These are phyloP conservation scores for Chamaecrista fasciculata DNA, from an alignment of 306 rosid genomes.

Conservation along the genomic window DNA sequence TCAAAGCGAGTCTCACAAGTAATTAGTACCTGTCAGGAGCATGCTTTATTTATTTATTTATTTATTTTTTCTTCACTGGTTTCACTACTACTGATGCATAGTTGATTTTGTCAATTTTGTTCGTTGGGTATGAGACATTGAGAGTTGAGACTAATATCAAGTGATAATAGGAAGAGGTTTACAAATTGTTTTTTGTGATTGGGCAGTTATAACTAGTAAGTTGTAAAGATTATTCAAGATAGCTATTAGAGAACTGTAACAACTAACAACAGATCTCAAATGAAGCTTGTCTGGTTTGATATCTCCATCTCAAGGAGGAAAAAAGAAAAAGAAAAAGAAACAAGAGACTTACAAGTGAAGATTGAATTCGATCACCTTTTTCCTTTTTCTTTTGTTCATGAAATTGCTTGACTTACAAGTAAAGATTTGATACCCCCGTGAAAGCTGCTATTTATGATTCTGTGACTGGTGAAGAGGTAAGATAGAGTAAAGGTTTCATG, in stretches of 20 bases:
- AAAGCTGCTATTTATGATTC: neutral
- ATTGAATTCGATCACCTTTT: neutral
- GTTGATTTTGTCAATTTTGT: neutral
- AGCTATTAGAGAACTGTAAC: neutral
- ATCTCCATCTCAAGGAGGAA: neutral
- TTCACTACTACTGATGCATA: neutral
- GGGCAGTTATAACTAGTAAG: neutral
- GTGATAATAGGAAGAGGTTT: neutral
- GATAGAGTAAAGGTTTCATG: too few relatives aligned
- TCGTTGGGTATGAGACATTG: neutral
- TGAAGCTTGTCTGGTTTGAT: neutral
- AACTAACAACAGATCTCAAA: too few relatives aligned
- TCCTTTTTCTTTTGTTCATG: too few relatives aligned
- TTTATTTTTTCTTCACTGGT: too few relatives aligned
- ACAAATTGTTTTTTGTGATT: neutral
- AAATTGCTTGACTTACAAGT: constrained; percentile 8
- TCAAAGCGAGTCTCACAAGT: neutral
- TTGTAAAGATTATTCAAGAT: neutral
- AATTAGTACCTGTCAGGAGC: neutral
- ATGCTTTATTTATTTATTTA: neutral
- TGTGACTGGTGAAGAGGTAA: too few relatives aligned
- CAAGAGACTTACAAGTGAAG: neutral
- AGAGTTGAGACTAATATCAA: too few relatives aligned
- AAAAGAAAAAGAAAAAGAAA: neutral
- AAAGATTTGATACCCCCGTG: neutral